Base-by-base conservation (phyloP, 2,329 filamentous ascomycete species). In the Arthrobotrys sinensis region DNA sequence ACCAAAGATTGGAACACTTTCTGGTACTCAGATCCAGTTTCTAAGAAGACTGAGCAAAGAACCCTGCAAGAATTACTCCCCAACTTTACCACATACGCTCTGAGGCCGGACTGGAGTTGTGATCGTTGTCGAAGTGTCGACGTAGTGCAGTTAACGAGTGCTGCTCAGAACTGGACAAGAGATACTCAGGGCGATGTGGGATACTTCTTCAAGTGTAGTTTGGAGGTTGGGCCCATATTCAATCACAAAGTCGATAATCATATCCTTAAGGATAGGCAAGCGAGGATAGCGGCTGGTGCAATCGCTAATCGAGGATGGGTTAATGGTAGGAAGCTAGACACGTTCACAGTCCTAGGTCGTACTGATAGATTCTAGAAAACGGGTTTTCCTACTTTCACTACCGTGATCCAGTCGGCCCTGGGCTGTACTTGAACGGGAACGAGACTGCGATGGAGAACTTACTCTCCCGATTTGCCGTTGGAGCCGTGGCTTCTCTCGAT, bases 371-470 rank as follows among this genome's bases (percentile, higher is more conserved):
- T 34, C 11, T 60, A 69, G 65, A 12, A 14, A 60, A 69, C 7
- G 52, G 40, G 45, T 69, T 36, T 36, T 69, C 65, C 4, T 69
- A 69, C 36, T 69, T 69, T 32, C 50, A 69, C 24, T 69, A 69
- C 32, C 48, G 65, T 8, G 52, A 60, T 32, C 43, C 19, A 12
- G 65, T 69, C 40, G 65, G 36, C 16, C 50, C 65, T 11, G 65
- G 65, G 11, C 12, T 38, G 6, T 69, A 69, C 32, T 36, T 69
- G 8, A 10, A 38, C 14, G 52, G 65, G n/a, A 69, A 69, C 11
- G 21, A 19, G 21, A 43, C 52, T 8, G 21, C 38, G 7, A 69
- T 69, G 65, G 65, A 48, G 28, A 69, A 40, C 34, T 24, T 69
- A 11, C 34, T 69, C 2, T 69, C 65, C n/a, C 32, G 50, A 38